phyloP scores from a whole-genome alignment of 129 eudicot species.

The Heracleum sosnowskyi region DNA sequence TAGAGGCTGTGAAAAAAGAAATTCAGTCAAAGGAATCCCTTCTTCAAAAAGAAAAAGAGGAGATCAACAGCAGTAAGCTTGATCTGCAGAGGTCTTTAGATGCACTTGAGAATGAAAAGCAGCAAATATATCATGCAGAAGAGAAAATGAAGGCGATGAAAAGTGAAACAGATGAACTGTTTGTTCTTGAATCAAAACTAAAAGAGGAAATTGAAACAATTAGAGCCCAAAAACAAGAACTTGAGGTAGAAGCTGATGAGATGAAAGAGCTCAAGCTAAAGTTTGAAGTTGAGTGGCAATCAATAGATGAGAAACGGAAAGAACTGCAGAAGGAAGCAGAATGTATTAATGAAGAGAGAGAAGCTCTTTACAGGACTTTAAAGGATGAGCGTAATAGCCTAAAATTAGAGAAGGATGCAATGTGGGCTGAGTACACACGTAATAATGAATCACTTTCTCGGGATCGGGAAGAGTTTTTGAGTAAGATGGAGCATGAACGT shows the following conservation, averaged over 20 bases:
- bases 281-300: conserved; percentile 83
- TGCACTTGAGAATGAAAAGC: conserved; percentile 44
- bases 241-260: conserved; percentile 66
- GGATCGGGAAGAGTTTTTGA: conserved; percentile 66
- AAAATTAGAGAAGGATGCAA: conserved; percentile 55
- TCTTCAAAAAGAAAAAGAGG: conserved; percentile 47
- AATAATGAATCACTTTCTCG: conserved; percentile 58
- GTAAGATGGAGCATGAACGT: conserved; percentile 65
- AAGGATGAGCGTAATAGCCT: conserved; percentile 79
- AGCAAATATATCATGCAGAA: conserved; percentile 39
- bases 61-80: conserved; percentile 23
- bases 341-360: conserved; percentile 58
- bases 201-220: conserved; percentile 81
- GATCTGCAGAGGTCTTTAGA: conserved; percentile 43
- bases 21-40: conserved; percentile 32
- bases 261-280: conserved; percentile 58
- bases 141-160: conserved; percentile 56
- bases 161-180: conserved; percentile 60
- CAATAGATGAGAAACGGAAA: conserved; percentile 70
- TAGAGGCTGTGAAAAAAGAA: conserved; percentile 36
- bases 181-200: conserved; percentile 51
- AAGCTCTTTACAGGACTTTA: conserved; percentile 44
- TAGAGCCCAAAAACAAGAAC: conserved; percentile 55
- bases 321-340: conserved; percentile 54
- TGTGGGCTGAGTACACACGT: conserved; percentile 56